Evolutionary conservation across 345 rosid species (phyloP), one percentile per base, ranked within the genome.

Genomic region (Reutealis trisperma): DNA sequence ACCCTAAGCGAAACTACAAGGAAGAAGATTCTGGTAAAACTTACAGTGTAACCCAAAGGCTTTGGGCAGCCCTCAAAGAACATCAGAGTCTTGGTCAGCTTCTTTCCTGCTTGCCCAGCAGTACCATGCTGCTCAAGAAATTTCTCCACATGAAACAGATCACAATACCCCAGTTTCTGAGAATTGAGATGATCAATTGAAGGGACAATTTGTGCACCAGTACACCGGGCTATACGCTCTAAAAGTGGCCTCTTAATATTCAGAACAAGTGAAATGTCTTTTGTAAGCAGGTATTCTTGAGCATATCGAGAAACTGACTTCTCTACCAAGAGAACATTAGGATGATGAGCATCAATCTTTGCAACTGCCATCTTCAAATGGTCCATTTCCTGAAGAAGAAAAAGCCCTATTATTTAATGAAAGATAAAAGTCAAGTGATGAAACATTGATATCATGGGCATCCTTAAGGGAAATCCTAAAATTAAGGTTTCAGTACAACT

Each of bases 321-420:
- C 90, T 95, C 99, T 1, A 95, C 99, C 75, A 95, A 88, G 77
- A 95, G 88, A 73, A 95, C 81, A 80, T 90, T 85, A 58, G 99
- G 99, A 66, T 90, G 91, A 76, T 89, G 94, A n/a, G 88, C 90
- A 51, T 84, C 92, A 83, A 95, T 93, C 88, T 90, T 95, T 47
- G 99, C 89, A 66, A 95, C 99, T 66, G 98, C 94, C 98, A 93
- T 95, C 88, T 90, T 95, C 80, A 95, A 78, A 88, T 93, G 96
- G 86, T 95, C 97, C 85, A 89, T 92, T 90, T 95, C 99, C 99
- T 95, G 70, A 82, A 63, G 18, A 75, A 42, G 25, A 1, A 21
- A 4, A 16, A 41, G n/a, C 1, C 58, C 41, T 47, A 22, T 22
- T 13, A 68, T 44, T 44, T 45, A 6, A 24, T 24, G 58, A 47